Conservation (phyloP, 768 basidiomycete species). For the Termitomyces sp. region DNA sequence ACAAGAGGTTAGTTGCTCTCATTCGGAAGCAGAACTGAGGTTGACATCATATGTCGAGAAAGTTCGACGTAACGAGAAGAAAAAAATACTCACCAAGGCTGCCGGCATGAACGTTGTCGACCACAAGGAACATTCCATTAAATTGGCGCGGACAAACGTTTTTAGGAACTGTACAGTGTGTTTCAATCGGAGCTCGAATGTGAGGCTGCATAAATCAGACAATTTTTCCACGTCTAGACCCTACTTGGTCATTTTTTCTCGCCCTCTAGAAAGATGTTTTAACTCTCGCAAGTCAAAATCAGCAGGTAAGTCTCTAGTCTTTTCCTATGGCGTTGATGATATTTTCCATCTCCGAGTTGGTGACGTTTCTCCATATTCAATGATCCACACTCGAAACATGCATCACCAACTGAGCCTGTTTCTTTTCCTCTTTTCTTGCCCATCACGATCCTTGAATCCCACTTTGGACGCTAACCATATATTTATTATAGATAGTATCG, state of each 20-base stretch:
- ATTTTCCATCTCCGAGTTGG: conserved; percentile 67
- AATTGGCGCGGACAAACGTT: neutral
- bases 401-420: conserved; percentile 67
- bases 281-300: neutral
- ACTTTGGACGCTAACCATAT: neutral
- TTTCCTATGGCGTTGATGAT: conserved; percentile 47
- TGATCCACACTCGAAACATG: conserved; percentile 79
- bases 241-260: neutral
- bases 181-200: conserved; percentile 24
- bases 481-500: neutral
- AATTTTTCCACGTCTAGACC: neutral
- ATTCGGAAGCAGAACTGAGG: conserved; percentile 74
- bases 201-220: neutral
- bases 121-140: neutral
- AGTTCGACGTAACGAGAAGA: neutral
- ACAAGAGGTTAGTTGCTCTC: conserved; percentile 67
- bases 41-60: conserved; percentile 10
- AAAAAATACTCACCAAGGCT: conserved; percentile 16
- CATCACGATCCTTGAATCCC: neutral
- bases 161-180: conserved; percentile 35
- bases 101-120: neutral
- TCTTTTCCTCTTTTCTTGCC: conserved; percentile 6
- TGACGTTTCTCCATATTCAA: conserved; percentile 47
- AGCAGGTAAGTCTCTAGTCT: conserved; percentile 25
- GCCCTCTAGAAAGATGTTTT: neutral